Base-by-base conservation (phyloP, 208 protist species). In the Angomonas desouzai region DNA sequence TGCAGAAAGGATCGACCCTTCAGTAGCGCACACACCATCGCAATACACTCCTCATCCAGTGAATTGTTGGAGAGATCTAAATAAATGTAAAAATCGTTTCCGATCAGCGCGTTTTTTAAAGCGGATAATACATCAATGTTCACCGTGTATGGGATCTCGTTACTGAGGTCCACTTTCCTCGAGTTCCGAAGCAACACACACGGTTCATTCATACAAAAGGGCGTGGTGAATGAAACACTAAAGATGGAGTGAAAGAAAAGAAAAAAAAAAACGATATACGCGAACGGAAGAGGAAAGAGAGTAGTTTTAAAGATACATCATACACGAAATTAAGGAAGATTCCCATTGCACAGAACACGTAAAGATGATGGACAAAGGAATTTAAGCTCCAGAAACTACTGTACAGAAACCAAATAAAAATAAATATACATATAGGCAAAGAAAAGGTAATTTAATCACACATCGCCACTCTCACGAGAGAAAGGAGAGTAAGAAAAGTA, bases 11-110 rank as follows among this genome's bases (percentile, higher is more conserved):
- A 76, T 20, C 62, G 47, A 2, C 76, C 69, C 62, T 89, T 92
- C 1, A 94, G 32, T 29, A 92, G 74, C 2, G 79, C 70, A 30
- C 74, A 79, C 27, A 94, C 49, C 65, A 81, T 75, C 13, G 79
- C 68, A 62, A 89, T 48, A 27, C 70, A 76, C 40, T 92, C 84
- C 30, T 83, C 79, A 16, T 60, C 55, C 3, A 94, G 62, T 0
- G 57, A 33, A 61, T 91, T 92, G 64, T 87, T 70, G 11, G 83
- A 77, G 18, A 94, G 72, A 43, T 62, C 56, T 33, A 94, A 67
- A 32, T 67, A 71, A 6, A 74, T 60, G 56, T 82, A 94, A 23
- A 64, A 66, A 38, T 88, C 72, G 64, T 90, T 90, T 29, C 69
- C 4, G 28, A 70, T 58, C 3, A 92, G 57, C 27, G 74, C 73